These are phyloP conservation scores for Blastobotrys proliferans DNA, from an alignment of 1,139 yeast genomes.

Conservation along the genomic window DNA sequence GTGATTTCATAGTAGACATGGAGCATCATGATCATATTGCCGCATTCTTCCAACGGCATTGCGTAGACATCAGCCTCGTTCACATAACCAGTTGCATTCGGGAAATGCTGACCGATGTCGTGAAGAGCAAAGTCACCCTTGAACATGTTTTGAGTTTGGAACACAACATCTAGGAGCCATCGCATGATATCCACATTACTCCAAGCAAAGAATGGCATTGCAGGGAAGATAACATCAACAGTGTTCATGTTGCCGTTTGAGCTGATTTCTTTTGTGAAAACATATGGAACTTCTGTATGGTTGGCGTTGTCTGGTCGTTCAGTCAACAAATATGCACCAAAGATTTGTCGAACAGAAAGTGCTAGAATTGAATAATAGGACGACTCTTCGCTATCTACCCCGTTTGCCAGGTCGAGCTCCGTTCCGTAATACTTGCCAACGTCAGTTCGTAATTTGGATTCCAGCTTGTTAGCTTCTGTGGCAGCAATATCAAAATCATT, in stretches of 20 bases:
- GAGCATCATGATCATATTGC: slow-evolving; percentile 6
- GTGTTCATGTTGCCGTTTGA: slow-evolving; percentile 11
- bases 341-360: slow-evolving; percentile 8
- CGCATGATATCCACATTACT: slow-evolving; percentile 5
- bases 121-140: slow-evolving; percentile 9
- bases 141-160: slow-evolving; percentile 8
- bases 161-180: slow-evolving; percentile 7
- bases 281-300: slow-evolving; percentile 7
- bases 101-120: slow-evolving; percentile 12
- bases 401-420: background rate
- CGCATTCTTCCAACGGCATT: slow-evolving; percentile 14
- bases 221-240: slow-evolving; percentile 14
- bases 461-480: background rate
- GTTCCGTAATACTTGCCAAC: slow-evolving; percentile 6
- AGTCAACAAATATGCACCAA: slow-evolving; percentile 5
- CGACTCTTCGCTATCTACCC: slow-evolving; percentile 9
- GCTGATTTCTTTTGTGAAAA: slow-evolving; percentile 10
- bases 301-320: slow-evolving; percentile 2
- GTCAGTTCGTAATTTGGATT: slow-evolving; percentile 2
- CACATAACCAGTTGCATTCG: slow-evolving; percentile 11
- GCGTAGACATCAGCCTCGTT: slow-evolving; percentile 1
- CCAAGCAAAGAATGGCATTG: slow-evolving; percentile 10
- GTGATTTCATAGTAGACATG: slow-evolving; percentile 2
- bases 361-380: slow-evolving; percentile 11
- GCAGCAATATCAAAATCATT: slow-evolving; percentile 5